Evolutionary conservation across 2,329 filamentous ascomycete species (phyloP), one percentile per base, ranked within the genome.

Genomic region (Aureobasidium pullulans): DNA sequence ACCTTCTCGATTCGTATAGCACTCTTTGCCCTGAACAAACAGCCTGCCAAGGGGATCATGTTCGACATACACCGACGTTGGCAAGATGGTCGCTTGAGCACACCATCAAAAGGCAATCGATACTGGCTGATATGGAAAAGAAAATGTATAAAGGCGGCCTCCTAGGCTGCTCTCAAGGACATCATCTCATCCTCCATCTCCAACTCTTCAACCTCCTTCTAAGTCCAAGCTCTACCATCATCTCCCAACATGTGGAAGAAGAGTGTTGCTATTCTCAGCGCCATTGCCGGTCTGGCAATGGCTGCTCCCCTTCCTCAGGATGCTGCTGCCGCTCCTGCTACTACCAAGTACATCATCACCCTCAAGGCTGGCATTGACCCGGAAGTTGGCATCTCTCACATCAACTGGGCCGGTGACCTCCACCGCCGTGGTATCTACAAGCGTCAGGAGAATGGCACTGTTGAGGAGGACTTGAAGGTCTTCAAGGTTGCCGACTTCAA

Each of bases 281-380:
- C 54, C 10, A 43, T 61, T 56, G 60, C 60, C 48, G 43, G 53
- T 48, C 15, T 61, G 42, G 48, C 56, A 42, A 40, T 56, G 43
- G 60, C 60, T 19, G 56, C 48, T 56, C 60, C 60, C 7, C 34
- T 59, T 4, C 58, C 58, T 31, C 57, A 59, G 9, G 58, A 60
- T 28, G 31, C 15, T 36, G 39, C 19, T 32, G 15, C 39, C 37
- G n/a, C 58, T 32, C 32, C 39, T 19, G 37, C 47, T 32, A 47
- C 58, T 10, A 58, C 44, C 23, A 57, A 57, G 34, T 62, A 62
- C 58, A 62, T 62, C 42, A 32, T 62, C 48, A 56, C 49, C 11
- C 52, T 62, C 19, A 62, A 60, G 53, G n/a, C 50, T 13, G 61
- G 58, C n/a, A 39, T 58, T 29, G 57, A 49, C 6, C 37, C 44